These are phyloP conservation scores for Podaxis sp. DNA, from an alignment of 768 basidiomycete species.

Conservation along the genomic window DNA sequence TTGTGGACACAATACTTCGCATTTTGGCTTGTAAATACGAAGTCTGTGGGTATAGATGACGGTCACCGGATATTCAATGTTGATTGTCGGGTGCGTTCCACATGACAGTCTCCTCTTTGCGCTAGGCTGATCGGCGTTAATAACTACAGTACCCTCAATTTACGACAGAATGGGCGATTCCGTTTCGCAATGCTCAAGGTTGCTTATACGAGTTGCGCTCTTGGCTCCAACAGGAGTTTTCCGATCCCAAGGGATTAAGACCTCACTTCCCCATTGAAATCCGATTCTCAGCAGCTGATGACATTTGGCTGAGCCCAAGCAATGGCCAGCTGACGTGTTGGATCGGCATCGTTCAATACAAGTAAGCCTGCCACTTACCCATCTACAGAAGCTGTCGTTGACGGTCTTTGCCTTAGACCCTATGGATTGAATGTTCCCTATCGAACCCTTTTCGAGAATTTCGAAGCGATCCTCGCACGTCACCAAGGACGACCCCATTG, in stretches of 20 bases:
- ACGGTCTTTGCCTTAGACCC: conserved; percentile 51
- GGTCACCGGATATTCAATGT: conserved; percentile 88
- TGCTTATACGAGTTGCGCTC: conserved; percentile 71
- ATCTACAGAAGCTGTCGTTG: conserved; percentile 8
- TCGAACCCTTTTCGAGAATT: conserved; percentile 70
- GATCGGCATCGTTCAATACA: conserved; percentile 98
- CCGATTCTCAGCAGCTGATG: conserved; percentile 83
- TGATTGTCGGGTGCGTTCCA: conserved; percentile 76
- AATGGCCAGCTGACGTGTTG: conserved; percentile 79
- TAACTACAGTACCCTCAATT: conserved; percentile 86
- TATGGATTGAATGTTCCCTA: conserved; percentile 86
- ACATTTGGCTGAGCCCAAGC: conserved; percentile 93
- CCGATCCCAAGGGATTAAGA: conserved; percentile 70
- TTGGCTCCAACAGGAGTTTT: conserved; percentile 70
- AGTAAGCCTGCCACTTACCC: conserved; percentile 50
- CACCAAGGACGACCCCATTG: conserved; percentile 91
- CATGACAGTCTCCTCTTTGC: background rate
- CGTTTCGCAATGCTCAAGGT: conserved; percentile 60
- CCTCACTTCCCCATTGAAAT: conserved; percentile 95
- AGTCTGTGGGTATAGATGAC: conserved; percentile 67
- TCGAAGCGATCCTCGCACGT: conserved; percentile 66
- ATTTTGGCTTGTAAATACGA: conserved; percentile 63
- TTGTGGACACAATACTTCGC: conserved; percentile 60
- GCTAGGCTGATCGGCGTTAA: conserved; percentile 11
- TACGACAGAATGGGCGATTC: conserved; percentile 95